Conservation (phyloP, 2,329 filamentous ascomycete genomes). For the Kalmusia sp. region DNA sequence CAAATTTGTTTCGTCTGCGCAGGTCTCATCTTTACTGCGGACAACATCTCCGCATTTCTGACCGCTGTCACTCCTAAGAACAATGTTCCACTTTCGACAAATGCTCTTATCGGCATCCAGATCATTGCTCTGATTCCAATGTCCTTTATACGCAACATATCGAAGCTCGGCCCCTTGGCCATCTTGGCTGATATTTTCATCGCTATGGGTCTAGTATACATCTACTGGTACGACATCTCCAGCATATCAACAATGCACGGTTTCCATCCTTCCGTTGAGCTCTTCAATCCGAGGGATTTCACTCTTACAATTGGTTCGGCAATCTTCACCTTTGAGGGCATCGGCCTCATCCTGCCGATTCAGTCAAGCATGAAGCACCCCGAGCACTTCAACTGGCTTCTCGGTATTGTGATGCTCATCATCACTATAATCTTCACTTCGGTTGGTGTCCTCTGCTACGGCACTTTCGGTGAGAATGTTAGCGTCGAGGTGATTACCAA, state of each 20-base stretch:
- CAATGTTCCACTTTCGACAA: conserved; percentile 59
- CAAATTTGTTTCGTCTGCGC: conserved; percentile 81
- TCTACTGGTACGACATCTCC: conserved; percentile 74
- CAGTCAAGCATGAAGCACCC: conserved; percentile 78
- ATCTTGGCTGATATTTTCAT: conserved; percentile 77
- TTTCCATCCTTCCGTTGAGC: conserved; percentile 65
- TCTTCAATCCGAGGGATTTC: conserved; percentile 74
- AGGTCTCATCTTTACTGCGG: conserved; percentile 78
- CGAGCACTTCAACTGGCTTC: conserved; percentile 69
- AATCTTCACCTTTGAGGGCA: conserved; percentile 82
- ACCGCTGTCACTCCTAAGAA: conserved; percentile 63
- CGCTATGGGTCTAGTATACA: conserved; percentile 72
- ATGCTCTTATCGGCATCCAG: conserved; percentile 70
- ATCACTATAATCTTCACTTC: conserved; percentile 77
- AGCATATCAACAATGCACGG: conserved; percentile 61
- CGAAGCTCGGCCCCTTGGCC: conserved; percentile 73
- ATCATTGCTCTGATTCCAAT: conserved; percentile 70
- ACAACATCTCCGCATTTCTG: conserved; percentile 74
- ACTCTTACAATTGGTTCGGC: conserved; percentile 75
- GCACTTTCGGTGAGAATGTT: conserved; percentile 72
- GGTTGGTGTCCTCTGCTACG: conserved; percentile 76
- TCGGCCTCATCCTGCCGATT: conserved; percentile 78
- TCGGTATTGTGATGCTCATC: conserved; percentile 74
- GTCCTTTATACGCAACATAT: conserved; percentile 75
- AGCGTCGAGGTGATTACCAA: conserved; percentile 79